phyloP scores from a whole-genome alignment of 2,329 filamentous ascomycete genomes.

The Cladosporium sp. region DNA sequence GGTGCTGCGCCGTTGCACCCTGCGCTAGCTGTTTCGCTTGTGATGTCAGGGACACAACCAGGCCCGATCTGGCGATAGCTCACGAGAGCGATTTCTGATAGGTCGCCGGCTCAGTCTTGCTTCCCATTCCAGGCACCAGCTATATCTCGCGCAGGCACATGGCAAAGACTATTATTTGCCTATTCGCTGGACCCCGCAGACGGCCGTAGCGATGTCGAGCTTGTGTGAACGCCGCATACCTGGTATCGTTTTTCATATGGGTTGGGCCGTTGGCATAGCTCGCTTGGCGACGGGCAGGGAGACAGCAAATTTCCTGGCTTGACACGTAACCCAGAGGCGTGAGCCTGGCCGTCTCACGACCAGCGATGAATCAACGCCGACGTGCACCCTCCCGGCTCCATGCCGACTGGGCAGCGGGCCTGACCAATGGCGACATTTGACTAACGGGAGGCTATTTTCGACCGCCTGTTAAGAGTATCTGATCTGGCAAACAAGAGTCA shows the following conservation, averaged over 20 bases:
- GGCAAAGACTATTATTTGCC: not conserved
- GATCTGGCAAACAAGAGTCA: not conserved
- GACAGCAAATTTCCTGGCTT: not conserved
- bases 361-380: not conserved
- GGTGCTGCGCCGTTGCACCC: constrained; percentile 2
- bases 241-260: no score
- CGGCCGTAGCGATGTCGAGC: not conserved
- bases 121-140: no score
- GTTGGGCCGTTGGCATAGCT: not conserved
- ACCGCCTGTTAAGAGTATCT: no score
- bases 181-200: not conserved
- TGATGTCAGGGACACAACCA: not conserved
- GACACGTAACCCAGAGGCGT: not conserved
- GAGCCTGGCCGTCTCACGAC: not conserved
- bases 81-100: not conserved
- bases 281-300: not conserved
- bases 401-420: not conserved
- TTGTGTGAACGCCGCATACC: no score
- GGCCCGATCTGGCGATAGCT: not conserved
- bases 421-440: not conserved
- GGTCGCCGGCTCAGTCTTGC: not conserved
- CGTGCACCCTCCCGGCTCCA: not conserved
- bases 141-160: not conserved
- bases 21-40: not conserved
- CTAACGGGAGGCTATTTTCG: not conserved